Conservation (phyloP, 495 filamentous ascomycete species). For the Tuber umbilicatum region DNA sequence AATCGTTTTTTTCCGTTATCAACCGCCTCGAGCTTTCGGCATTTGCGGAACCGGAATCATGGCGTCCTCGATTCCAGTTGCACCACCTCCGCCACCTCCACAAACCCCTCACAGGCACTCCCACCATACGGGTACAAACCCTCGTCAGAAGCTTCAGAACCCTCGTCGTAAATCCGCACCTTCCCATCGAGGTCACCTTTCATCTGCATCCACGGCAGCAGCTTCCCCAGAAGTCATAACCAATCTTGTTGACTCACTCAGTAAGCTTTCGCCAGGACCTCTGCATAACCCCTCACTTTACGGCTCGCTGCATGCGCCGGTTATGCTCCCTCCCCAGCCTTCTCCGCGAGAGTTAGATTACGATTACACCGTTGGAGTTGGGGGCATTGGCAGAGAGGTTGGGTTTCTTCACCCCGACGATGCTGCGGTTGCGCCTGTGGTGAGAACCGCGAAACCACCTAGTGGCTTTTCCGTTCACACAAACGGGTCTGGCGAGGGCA, state of each 20-base stretch:
- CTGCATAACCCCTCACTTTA: constrained; percentile 39
- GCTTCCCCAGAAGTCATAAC: constrained; percentile 91
- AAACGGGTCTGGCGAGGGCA: constrained; percentile 52
- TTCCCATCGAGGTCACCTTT: constrained; percentile 25
- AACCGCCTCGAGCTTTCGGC: background rate
- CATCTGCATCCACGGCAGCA: constrained; percentile 40
- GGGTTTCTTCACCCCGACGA: constrained; percentile 61
- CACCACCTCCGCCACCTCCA: constrained; percentile 20
- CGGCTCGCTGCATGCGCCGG: constrained; percentile 42
- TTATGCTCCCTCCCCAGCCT: constrained; percentile 48
- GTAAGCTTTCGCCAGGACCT: constrained; percentile 54
- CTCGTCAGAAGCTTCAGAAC: constrained; percentile 22
- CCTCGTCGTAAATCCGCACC: constrained; percentile 33
- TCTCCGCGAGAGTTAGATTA: constrained; percentile 36
- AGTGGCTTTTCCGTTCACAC: constrained; percentile 64
- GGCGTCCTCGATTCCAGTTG: constrained; percentile 23
- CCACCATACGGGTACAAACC: constrained; percentile 20
- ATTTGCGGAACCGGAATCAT: constrained; percentile 11
- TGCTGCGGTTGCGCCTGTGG: constrained; percentile 71
- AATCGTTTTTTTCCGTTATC: background rate
- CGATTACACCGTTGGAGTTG: constrained; percentile 46
- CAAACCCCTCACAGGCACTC: constrained; percentile 29
- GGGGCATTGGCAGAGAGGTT: constrained; percentile 67
- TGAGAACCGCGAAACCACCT: constrained; percentile 78
- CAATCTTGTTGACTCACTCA: constrained; percentile 84